phyloP scores from a whole-genome alignment of 495 filamentous ascomycete genomes.

The Neurospora hispaniola region DNA sequence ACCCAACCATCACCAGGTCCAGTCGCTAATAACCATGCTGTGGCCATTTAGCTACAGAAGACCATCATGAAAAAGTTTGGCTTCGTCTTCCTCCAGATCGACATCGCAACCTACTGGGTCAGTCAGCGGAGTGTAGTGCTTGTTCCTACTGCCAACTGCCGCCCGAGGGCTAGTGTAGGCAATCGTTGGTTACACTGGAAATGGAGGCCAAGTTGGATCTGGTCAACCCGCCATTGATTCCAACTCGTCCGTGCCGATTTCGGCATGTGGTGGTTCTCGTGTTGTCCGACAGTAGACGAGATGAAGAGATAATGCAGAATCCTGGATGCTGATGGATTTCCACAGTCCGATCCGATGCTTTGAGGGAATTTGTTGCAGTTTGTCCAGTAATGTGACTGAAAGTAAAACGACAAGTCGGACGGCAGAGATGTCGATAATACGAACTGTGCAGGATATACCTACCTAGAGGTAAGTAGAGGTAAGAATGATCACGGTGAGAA shows the following conservation, averaged over 20 bases:
- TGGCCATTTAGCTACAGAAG: neutral
- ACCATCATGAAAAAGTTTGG: neutral
- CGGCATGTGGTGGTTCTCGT: neutral
- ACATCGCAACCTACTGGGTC: neutral
- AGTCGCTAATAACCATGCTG: neutral
- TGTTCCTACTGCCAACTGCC: neutral
- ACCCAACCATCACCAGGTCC: neutral
- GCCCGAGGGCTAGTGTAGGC: neutral
- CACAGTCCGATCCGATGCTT: neutral
- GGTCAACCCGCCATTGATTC: neutral
- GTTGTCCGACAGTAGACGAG: neutral
- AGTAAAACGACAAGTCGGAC: neutral
- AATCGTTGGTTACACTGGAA: neutral
- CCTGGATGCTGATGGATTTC: no score
- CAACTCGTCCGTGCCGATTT: neutral
- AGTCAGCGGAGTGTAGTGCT: neutral
- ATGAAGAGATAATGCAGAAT: neutral
- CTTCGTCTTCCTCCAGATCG: neutral
- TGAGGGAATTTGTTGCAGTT: neutral
- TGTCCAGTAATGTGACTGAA: neutral
- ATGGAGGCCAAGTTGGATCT: neutral
- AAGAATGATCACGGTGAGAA: neutral
- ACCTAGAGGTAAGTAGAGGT: no score
- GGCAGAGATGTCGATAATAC: neutral
- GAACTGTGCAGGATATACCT: neutral